Base-by-base conservation (phyloP, 2,329 filamentous ascomycete species). In the Arthrobotrys megalospora region DNA sequence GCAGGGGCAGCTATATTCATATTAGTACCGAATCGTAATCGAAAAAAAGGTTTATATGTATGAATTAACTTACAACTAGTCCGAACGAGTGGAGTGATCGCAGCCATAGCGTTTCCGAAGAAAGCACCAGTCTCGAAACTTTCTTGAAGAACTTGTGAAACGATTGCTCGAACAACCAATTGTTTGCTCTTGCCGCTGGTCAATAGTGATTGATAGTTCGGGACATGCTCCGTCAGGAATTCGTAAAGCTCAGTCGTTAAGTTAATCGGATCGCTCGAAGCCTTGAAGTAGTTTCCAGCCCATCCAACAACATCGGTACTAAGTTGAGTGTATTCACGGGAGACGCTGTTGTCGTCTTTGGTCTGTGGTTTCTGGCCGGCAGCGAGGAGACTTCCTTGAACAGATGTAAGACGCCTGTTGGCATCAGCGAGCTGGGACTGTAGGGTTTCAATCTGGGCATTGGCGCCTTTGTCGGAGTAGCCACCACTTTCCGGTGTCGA, bases 301-400 rank as follows among this genome's bases (percentile, higher is more conserved):
- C 73, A 77, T 62, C 73, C 73, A 60, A 77, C 73, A 10, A 71
- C 41, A 77, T 77, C 73, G 14, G 73, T 77, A 41, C 60, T 21
- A 47, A 77, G 28, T 67, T 70, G 66, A n/a, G 58, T 45, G 50
- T 77, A 77, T 36, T 77, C 73, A 14, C 73, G 66, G 45, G 73
- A 70, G 12, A 77, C 41, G 19, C 48, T 70, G 21, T 70, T 77
- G 45, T 77, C 73, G 41, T 77, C 73, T 24, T 77, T 77, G 14
- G 73, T 77, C 66, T 77, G 73, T n/a, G 58, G 66, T 62, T 77
- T 77, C 66, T 77, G 73, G 21, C 73, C 73, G 53, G 73, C 73
- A 47, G 73, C 66, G 48, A 77, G 73, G 11, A 77, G 73, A n/a
- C 7, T 77, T 67, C 73, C 73, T 60, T 77, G 73, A 47, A 77